Base-by-base conservation (phyloP, 208 protist genomes). In the Phytomonas sp. region DNA sequence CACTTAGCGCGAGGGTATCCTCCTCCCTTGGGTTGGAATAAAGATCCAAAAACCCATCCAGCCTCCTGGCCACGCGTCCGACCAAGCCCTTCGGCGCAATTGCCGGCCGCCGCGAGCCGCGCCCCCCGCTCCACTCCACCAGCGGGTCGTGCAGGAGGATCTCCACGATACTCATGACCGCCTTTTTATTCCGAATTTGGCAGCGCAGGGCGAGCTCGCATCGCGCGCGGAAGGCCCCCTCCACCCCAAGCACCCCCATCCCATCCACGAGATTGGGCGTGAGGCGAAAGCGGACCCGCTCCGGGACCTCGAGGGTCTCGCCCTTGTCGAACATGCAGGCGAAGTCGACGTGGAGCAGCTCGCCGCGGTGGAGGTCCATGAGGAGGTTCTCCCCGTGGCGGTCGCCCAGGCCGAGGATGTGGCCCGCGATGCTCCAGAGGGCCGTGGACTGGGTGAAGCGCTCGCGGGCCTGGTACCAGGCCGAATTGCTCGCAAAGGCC, bases 271-370 rank as follows among this genome's bases (percentile, higher is more conserved):
- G 70, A 76, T 99, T 99, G 66, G 92, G 94, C 16, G 98, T 99
- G 1, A 99, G 84, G 29, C 98, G 88, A 81, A 99, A 99, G 23
- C 97, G 97, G 37, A 99, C 98, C 30, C 80, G 74, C 80, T 99
- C 97, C 0, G 97, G 94, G 11, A 98, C 82, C 33, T 88, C 70
- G 0, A 99, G 87, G 30, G 80, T 87, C 81, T 97, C 90, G 19
- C 93, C 98, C 67, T 97, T 97, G 77, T 99, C 97, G 74, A 99
- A 99, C 77, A 99, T 88, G 72, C 91, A 97, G 0, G 87, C 93
- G 76, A 99, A 98, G 84, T 98, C 96, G 4, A 98, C 93, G 75
- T 98, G 95, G 69, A 98, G 79, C 64, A 93, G 30, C 63, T 98
- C 93, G 7, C 95, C 98, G 29, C 60, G 79, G 31, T 60, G 71